A percentile compares a stretch with the other conserved stretches of the same genome.
These are phyloP conservation scores for Phialocephala sp. DNA, from an alignment of 2,329 filamentous ascomycete genomes.

Conservation along the genomic window DNA sequence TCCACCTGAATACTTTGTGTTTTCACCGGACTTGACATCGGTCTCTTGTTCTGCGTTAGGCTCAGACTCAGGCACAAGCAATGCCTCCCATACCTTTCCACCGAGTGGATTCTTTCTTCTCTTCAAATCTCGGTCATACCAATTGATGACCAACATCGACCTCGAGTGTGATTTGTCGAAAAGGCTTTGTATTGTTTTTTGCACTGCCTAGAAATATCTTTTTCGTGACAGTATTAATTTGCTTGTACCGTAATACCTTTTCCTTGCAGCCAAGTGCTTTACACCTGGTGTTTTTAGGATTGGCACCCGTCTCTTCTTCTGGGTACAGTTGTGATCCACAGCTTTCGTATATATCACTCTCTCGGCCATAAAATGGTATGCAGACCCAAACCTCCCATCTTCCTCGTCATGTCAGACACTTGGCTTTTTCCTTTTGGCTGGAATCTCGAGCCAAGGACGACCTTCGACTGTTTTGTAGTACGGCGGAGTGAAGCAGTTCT, in stretches of 20 bases:
- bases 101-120: not conserved
- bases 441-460: not conserved
- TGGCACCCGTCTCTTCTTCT: no score
- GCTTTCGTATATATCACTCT: no score
- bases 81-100: not conserved
- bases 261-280: not conserved
- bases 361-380: no score
- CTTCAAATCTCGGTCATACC: not conserved
- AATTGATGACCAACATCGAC: not conserved
- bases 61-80: no score
- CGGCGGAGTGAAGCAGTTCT: not conserved
- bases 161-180: not conserved
- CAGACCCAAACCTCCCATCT: no score
- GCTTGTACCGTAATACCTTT: not conserved
- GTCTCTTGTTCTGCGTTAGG: no score
- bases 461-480: not conserved
- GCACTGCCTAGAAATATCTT: not conserved
- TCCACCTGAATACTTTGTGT: no score
- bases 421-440: no score
- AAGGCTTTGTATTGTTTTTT: not conserved
- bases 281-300: no score
- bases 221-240: not conserved
- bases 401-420: no score
- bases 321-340: no score
- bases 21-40: no score